phyloP scores from a whole-genome alignment of 108 stramenopile species.

The Bacterosira constricta region DNA sequence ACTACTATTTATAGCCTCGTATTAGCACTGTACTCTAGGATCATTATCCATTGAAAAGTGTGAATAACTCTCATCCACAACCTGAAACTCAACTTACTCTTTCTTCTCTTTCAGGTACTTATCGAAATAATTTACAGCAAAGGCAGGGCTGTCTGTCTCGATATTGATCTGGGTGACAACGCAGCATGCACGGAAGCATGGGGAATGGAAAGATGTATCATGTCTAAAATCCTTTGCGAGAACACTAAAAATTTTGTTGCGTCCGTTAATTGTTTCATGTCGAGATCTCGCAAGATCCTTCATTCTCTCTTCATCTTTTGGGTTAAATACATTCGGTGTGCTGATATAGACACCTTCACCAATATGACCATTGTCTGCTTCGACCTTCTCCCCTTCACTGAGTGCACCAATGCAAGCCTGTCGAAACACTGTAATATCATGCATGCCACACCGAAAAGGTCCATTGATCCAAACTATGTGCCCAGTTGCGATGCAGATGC shows the following conservation, averaged over 20 bases:
- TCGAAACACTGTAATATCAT: neutral
- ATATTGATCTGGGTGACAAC: conserved; percentile 10
- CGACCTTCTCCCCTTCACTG: conserved; percentile 1
- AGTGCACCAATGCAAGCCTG: neutral
- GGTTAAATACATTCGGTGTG: too few relatives aligned
- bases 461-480: conserved; percentile 19
- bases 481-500: neutral
- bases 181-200: neutral
- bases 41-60: too few relatives aligned
- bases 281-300: neutral
- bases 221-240: neutral
- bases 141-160: neutral
- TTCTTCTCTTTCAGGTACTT: too few relatives aligned
- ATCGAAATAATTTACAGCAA: conserved; percentile 1
- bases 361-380: neutral
- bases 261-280: neutral
- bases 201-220: neutral
- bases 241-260: neutral
- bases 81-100: too few relatives aligned
- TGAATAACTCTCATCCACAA: too few relatives aligned
- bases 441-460: neutral
- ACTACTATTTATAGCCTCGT: too few relatives aligned
- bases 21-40: too few relatives aligned
- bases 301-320: neutral
- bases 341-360: neutral